Evolutionary conservation across 75 land plant species (phyloP), one percentile per base, ranked within the genome.

Genomic region (Selaginella moellendorffii): DNA sequence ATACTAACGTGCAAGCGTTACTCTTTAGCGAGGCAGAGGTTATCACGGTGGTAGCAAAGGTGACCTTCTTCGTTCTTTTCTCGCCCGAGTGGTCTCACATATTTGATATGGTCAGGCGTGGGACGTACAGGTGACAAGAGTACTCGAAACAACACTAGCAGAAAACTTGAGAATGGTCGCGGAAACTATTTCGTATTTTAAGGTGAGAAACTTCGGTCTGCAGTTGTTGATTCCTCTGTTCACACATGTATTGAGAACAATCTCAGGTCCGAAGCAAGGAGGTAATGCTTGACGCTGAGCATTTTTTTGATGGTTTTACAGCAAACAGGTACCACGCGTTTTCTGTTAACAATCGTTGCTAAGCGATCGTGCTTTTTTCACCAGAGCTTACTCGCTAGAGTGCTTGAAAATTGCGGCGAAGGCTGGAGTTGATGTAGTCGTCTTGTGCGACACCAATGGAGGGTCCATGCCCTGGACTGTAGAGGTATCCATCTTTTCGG

Each of bases 401-500:
- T 67, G 69, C 30, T 28, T 67, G 23, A 54, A 56, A 23, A 14
- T 61, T 25, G 69, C 69, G 10, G 69, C 69, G 54, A 67, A 56
- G 18, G 69, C 69, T 54, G 69, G 69, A 8, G 69, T 54, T 18
- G 69, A 67, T 67, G 69, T 56, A n/a, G 69, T 67, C 17, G 69
- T 67, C n/a, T 29, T 67, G 1, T 67, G 69, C 54, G 69, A 67
- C 42, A 67, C 69, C 53, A 67, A 67, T 67, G 69, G 69, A 51
- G 69, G 69, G 10, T 28, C 69, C n/a, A 67, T 67, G 69, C 69
- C 69, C 28, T 67, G 69, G 69, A 28, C 27, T n/a, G 62, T 67
- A 5, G 69, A 67, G 69, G 69, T 67, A 56, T 1, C 9, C 24
- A 19, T 24, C n/a, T 56, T 56, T 5, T 56, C 19, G 8, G 24